phyloP scores from a whole-genome alignment of 306 rosid species.

The Begonia peltatifolia region DNA sequence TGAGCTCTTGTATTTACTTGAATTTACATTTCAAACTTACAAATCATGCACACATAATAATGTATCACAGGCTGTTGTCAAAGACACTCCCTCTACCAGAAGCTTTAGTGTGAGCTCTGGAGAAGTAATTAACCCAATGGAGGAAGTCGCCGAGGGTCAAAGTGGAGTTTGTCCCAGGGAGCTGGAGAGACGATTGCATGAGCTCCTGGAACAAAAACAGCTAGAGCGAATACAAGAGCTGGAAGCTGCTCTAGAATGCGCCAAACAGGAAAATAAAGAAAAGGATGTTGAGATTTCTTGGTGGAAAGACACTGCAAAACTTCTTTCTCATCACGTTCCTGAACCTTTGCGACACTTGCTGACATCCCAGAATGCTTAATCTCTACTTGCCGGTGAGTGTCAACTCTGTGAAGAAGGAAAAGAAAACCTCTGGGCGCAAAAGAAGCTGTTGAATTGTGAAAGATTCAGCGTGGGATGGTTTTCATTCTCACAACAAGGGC shows the following conservation, averaged over 20 bases:
- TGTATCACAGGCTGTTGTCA: conserved; percentile 16
- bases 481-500: no score
- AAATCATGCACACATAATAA: no score
- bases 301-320: conserved; percentile 61
- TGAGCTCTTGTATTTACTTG: no score
- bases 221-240: conserved; percentile 61
- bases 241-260: conserved; percentile 51
- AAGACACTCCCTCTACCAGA: conserved; percentile 9
- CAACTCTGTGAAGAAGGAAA: no score
- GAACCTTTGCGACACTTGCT: conserved; percentile 23
- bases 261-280: conserved; percentile 34
- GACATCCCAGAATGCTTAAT: conserved; percentile 27
- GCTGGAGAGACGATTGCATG: conserved; percentile 66
- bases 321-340: conserved; percentile 34
- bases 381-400: no score
- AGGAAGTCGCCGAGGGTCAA: conserved; percentile 22
- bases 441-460: no score
- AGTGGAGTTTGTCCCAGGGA: conserved; percentile 52
- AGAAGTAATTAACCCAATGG: conserved; percentile 44
- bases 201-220: conserved; percentile 57
- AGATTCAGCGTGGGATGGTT: no score
- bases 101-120: conserved; percentile 22
- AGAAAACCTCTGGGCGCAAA: no score
- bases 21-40: no score
- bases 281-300: conserved; percentile 55